These are phyloP conservation scores for Bruguiera parviflora DNA, from an alignment of 345 rosid species.

Conservation along the genomic window DNA sequence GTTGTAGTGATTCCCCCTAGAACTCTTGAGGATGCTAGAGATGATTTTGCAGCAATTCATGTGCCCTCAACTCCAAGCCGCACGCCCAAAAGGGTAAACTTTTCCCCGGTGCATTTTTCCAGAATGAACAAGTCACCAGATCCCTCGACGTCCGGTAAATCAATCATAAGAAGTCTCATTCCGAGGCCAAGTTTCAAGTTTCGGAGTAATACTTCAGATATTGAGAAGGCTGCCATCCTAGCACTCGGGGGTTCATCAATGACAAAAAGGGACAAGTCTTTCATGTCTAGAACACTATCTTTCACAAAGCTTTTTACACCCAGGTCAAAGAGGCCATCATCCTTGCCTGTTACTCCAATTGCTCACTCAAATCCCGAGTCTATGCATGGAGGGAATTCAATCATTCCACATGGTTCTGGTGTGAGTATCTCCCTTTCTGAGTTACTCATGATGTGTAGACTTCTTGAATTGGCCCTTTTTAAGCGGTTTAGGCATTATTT, in stretches of 20 bases:
- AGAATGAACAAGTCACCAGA: constrained; percentile 32
- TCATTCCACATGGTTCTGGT: constrained; percentile 38
- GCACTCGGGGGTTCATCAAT: constrained; percentile 54
- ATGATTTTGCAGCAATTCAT: constrained; percentile 38
- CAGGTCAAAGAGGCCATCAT: constrained; percentile 49
- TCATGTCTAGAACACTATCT: constrained; percentile 53
- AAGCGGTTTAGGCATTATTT: constrained; percentile 3
- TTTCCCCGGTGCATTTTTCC: constrained; percentile 60
- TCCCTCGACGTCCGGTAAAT: constrained; percentile 42
- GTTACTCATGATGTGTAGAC: background rate
- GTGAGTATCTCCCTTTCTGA: constrained; percentile 32
- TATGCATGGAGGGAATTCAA: constrained; percentile 53
- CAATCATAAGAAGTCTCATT: constrained; percentile 52
- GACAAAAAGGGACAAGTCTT: constrained; percentile 32
- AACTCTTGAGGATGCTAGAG: constrained; percentile 37
- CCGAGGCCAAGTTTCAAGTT: constrained; percentile 75
- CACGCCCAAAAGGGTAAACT: constrained; percentile 67
- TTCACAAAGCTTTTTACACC: constrained; percentile 56
- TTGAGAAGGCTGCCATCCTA: constrained; percentile 70
- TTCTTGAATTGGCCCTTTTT: background rate
- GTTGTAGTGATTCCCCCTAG: constrained; percentile 44
- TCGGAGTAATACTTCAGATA: constrained; percentile 45
- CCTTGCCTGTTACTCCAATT: constrained; percentile 64
- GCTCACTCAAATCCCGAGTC: constrained; percentile 93
- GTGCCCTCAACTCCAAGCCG: constrained; percentile 51